Evolutionary conservation across 2,329 filamentous ascomycete species (phyloP).

Genomic region (Rugonectria rugulosa): DNA sequence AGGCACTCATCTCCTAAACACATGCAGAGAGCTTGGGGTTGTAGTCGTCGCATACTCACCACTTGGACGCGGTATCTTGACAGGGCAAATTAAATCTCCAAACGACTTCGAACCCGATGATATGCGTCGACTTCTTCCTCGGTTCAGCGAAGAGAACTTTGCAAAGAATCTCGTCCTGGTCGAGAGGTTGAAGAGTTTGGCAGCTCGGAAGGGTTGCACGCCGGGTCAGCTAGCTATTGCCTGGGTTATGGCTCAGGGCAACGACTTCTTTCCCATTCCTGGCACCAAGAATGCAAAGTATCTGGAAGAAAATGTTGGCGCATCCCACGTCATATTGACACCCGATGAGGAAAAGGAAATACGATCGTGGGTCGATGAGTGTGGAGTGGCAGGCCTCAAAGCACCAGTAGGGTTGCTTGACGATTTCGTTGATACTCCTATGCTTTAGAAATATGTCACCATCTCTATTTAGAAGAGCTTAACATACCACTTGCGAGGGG

Average conservation of each 20-base stretch:
- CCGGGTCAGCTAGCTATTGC: neutral
- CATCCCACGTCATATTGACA: too few species aligned
- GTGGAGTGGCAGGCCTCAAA: too few species aligned
- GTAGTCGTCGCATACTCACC: conserved; percentile 64
- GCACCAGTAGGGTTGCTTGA: too few species aligned
- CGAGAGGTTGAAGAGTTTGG: conserved; percentile 38
- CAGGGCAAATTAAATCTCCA: conserved; percentile 52
- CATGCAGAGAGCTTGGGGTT: conserved; percentile 62
- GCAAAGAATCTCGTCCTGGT: conserved; percentile 61
- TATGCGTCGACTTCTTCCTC: conserved; percentile 9
- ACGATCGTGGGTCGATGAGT: too few species aligned
- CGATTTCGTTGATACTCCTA: too few species aligned
- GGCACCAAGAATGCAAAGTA: conserved; percentile 35
- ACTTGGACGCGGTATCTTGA: conserved; percentile 63
- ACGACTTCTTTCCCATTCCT: neutral
- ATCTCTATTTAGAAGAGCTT: too few species aligned
- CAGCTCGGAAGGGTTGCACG: conserved; percentile 36
- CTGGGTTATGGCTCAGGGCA: neutral
- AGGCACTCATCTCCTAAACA: conserved; percentile 54
- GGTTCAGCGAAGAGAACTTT: conserved; percentile 26
- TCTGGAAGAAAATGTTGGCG: neutral
- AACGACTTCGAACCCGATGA: conserved; percentile 50
- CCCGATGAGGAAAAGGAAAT: too few species aligned
- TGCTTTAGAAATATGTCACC: too few species aligned
- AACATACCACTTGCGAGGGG: too few species aligned